phyloP scores from a whole-genome alignment of 31 red algal species.

The Asparagopsis taxiformis region DNA sequence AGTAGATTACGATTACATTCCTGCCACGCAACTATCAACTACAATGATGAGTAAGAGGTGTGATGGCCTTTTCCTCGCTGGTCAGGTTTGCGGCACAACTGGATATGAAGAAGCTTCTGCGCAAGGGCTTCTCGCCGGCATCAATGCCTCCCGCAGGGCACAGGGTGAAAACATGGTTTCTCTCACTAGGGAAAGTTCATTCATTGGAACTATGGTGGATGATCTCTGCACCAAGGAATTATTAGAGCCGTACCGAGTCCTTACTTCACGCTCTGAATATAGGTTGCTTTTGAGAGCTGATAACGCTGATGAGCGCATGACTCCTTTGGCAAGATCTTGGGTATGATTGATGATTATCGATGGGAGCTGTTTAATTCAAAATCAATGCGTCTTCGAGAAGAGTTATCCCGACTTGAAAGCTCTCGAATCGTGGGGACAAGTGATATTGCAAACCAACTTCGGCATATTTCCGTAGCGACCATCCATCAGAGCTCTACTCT shows the following conservation, averaged over 20 bases:
- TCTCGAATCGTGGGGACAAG: constrained; percentile 32
- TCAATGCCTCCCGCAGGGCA: constrained; percentile 79
- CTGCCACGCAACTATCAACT: constrained; percentile 71
- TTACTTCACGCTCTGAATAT: constrained; percentile 95
- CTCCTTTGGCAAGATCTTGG: constrained; percentile 77
- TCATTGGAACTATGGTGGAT: constrained; percentile 97
- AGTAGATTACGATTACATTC: constrained; percentile 97
- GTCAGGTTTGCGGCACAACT: constrained; percentile 96
- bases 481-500: constrained; percentile 52
- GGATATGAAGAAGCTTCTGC: constrained; percentile 99
- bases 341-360: constrained; percentile 86
- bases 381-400: constrained; percentile 48
- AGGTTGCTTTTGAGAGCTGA: constrained; percentile 93
- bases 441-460: constrained; percentile 22
- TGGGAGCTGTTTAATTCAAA: constrained; percentile 80
- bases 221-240: constrained; percentile 93
- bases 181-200: constrained; percentile 74
- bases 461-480: constrained; percentile 15
- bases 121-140: constrained; percentile 92
- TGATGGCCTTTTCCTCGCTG: constrained; percentile 92
- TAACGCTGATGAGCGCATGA: constrained; percentile 92
- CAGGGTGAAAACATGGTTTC: constrained; percentile 40
- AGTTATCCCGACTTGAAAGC: constrained; percentile 55
- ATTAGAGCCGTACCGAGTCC: constrained; percentile 95
- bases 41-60: constrained; percentile 77